phyloP scores from a whole-genome alignment of 129 eudicot species.

The carrot (Daucus carota) region DNA sequence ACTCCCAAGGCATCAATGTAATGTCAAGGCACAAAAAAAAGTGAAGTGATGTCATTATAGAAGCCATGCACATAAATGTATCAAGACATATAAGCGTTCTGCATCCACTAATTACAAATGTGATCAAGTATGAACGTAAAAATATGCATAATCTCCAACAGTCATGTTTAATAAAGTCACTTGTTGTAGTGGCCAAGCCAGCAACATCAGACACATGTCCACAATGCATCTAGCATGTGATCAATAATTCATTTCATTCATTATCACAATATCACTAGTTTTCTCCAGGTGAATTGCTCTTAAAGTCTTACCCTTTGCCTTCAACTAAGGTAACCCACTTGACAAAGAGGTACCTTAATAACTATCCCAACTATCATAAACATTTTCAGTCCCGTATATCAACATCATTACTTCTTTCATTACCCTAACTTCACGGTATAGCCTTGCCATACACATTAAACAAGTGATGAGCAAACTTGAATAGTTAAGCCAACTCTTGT shows the following conservation, averaged over 20 bases:
- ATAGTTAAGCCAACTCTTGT: neutral
- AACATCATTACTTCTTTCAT: neutral
- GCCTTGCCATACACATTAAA: neutral
- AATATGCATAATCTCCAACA: neutral
- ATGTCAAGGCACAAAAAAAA: neutral
- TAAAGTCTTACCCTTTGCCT: neutral
- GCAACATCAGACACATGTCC: neutral
- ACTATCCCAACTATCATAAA: neutral
- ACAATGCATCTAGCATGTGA: neutral
- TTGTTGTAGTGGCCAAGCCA: neutral
- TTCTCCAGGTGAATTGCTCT: neutral
- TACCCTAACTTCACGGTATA: neutral
- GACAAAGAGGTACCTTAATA: neutral
- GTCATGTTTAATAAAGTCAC: neutral
- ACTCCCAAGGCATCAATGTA: neutral
- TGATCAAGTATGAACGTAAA: neutral
- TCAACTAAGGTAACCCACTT: neutral
- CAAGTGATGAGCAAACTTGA: neutral
- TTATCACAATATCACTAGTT: neutral
- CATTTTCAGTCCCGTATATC: neutral
- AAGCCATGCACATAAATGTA: too few relatives aligned
- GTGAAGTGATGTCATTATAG: too few relatives aligned
- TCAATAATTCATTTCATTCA: too few relatives aligned
- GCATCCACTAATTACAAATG: neutral
- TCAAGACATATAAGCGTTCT: too few relatives aligned